phyloP scores from a whole-genome alignment of 129 eudicot species.

The Lactuca saligna region DNA sequence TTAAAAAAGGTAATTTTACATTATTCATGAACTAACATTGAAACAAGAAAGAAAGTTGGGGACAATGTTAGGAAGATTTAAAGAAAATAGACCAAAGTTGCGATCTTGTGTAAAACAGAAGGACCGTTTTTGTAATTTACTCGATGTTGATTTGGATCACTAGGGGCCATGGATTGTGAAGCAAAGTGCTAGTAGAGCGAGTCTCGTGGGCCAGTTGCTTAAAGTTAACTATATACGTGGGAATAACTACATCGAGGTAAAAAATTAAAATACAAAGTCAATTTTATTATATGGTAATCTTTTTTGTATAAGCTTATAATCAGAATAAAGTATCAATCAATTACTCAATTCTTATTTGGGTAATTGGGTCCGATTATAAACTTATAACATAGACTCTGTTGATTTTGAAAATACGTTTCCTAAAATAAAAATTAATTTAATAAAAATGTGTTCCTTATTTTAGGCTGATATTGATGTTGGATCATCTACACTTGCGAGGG shows the following conservation, averaged over 20 bases:
- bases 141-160: background rate
- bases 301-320: background rate
- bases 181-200: conserved; percentile 54
- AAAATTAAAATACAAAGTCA: background rate
- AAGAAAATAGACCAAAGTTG: too few relatives aligned
- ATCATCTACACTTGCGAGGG: conserved; percentile 63
- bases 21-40: background rate
- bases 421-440: too few relatives aligned
- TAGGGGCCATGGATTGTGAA: conserved; percentile 73
- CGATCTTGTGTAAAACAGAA: too few relatives aligned
- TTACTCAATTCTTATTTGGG: background rate
- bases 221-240: conserved; percentile 49
- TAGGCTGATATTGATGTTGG: conserved; percentile 61
- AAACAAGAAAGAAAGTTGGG: too few relatives aligned
- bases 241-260: conserved; percentile 67
- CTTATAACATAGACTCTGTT: background rate
- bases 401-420: background rate
- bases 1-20: too few relatives aligned
- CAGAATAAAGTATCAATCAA: background rate
- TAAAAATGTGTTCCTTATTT: background rate
- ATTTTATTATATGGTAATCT: background rate
- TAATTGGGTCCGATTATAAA: background rate
- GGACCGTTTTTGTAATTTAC: background rate
- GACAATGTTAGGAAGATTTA: too few relatives aligned
- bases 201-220: conserved; percentile 48